These are phyloP conservation scores for Parafenestella ontariensis DNA, from an alignment of 2,329 filamentous ascomycete genomes.

Conservation along the genomic window DNA sequence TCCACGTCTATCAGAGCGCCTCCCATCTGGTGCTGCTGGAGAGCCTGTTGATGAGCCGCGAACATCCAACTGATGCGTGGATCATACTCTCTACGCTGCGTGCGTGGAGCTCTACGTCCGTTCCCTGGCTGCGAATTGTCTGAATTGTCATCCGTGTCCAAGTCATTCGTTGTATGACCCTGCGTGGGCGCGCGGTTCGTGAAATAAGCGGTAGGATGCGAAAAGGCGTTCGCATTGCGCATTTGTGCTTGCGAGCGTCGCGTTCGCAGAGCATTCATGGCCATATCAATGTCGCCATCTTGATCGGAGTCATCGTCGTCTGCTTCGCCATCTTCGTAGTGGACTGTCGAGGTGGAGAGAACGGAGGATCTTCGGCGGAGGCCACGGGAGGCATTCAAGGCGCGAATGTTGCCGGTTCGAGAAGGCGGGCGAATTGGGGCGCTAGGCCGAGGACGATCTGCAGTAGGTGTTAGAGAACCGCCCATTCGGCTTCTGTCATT, in stretches of 20 bases:
- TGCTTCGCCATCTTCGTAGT: slow-evolving; percentile 52
- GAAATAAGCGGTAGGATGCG: slow-evolving; percentile 32
- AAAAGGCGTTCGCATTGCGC: slow-evolving; percentile 35
- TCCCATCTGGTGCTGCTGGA: slow-evolving; percentile 43
- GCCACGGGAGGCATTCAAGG: slow-evolving; percentile 46
- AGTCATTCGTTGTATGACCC: slow-evolving; percentile 34
- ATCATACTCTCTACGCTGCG: slow-evolving; percentile 47
- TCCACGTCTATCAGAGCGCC: slow-evolving; percentile 46
- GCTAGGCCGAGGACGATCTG: slow-evolving; percentile 53
- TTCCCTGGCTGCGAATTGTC: slow-evolving; percentile 46
- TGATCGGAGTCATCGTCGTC: slow-evolving; percentile 53
- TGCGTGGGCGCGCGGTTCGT: slow-evolving; percentile 32
- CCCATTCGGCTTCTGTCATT: slow-evolving; percentile 54
- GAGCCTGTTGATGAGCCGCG: slow-evolving; percentile 49
- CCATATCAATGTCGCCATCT: slow-evolving; percentile 48
- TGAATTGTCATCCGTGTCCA: slow-evolving; percentile 49
- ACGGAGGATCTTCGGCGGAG: slow-evolving; percentile 49
- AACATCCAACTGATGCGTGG: slow-evolving; percentile 53
- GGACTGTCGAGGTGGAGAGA: slow-evolving; percentile 41
- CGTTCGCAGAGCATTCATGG: slow-evolving; percentile 41
- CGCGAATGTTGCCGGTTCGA: slow-evolving; percentile 42
- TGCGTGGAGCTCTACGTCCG: slow-evolving; percentile 28
- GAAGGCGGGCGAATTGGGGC: slow-evolving; percentile 50
- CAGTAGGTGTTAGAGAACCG: slow-evolving; percentile 57
- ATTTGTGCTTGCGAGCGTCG: slow-evolving; percentile 47